Percentiles rank a stretch among this genome's conserved stretches.
phyloP scores from a whole-genome alignment of 1,139 yeast genomes.

The Zhuliangozyma parablackwelliae region DNA sequence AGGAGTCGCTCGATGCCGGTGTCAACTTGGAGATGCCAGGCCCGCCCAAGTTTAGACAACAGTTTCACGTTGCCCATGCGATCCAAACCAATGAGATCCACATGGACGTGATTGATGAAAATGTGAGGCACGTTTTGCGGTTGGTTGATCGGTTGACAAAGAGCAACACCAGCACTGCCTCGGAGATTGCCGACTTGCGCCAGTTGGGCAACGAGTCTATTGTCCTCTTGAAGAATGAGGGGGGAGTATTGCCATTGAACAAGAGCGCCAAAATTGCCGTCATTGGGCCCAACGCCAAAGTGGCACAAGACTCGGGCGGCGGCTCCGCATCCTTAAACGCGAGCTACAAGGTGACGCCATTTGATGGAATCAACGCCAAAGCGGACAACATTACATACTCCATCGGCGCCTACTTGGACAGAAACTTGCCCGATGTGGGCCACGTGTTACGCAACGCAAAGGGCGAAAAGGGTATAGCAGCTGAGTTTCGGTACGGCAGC shows the following conservation, averaged over 20 bases:
- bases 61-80: slow-evolving; percentile 24
- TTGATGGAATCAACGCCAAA: slow-evolving; percentile 16
- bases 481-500: slow-evolving; percentile 9
- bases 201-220: slow-evolving; percentile 45
- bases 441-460: slow-evolving; percentile 8
- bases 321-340: slow-evolving; percentile 27
- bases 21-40: slow-evolving; percentile 63
- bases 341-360: slow-evolving; percentile 22
- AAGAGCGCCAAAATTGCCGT: slow-evolving; percentile 19
- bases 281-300: slow-evolving; percentile 28
- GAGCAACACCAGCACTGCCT: slow-evolving; percentile 39
- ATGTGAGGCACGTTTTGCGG: slow-evolving; percentile 41
- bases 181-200: slow-evolving; percentile 21
- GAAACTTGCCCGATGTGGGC: slow-evolving; percentile 12
- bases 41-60: slow-evolving; percentile 42
- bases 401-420: slow-evolving; percentile 12
- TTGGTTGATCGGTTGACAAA: slow-evolving; percentile 26
- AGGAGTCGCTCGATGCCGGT: slow-evolving; percentile 46
- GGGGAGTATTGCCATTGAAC: slow-evolving; percentile 33
- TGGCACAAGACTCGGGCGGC: slow-evolving; percentile 23
- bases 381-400: slow-evolving; percentile 7
- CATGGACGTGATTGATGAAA: slow-evolving; percentile 29
- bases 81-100: slow-evolving; percentile 24
- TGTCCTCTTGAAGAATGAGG: slow-evolving; percentile 49
- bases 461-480: slow-evolving; percentile 11